phyloP scores from a whole-genome alignment of 1,139 yeast genomes.

The Candida labiduridarum region DNA sequence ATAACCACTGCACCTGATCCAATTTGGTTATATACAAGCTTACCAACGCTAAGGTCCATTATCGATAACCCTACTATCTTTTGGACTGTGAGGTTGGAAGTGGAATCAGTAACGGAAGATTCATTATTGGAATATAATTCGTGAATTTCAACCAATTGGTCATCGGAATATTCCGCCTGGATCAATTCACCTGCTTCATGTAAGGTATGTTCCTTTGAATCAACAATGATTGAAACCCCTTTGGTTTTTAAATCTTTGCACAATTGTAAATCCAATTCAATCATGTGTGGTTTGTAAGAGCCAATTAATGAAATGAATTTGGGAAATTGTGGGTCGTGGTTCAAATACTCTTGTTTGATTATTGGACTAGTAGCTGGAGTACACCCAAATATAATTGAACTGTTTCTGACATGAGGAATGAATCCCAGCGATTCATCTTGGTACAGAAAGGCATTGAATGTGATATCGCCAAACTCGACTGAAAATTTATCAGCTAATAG shows the following conservation, averaged over 20 bases:
- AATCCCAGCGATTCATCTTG: conserved; percentile 17
- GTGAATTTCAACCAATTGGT: conserved; percentile 48
- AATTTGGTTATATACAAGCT: conserved; percentile 22
- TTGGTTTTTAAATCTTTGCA: conserved; percentile 24
- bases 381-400: conserved; percentile 58
- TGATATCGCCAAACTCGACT: conserved; percentile 24
- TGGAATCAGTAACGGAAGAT: conserved; percentile 12
- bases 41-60: conserved; percentile 59
- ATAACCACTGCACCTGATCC: conserved; percentile 14
- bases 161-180: conserved; percentile 37
- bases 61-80: conserved; percentile 63
- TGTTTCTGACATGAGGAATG: conserved; percentile 25
- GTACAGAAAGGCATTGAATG: conserved; percentile 25
- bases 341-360: conserved; percentile 39
- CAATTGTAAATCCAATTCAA: conserved; percentile 55
- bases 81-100: conserved; percentile 38
- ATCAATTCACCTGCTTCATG: conserved; percentile 69
- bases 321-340: conserved; percentile 25
- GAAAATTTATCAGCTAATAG: conserved; percentile 27
- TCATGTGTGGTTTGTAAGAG: conserved; percentile 70
- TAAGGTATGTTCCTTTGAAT: conserved; percentile 57
- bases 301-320: conserved; percentile 64
- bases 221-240: conserved; percentile 51
- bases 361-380: conserved; percentile 56
- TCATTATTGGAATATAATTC: conserved; percentile 25